These are phyloP conservation scores for Epichloe glyceriae DNA, from an alignment of 2,329 filamentous ascomycete genomes.

Conservation along the genomic window DNA sequence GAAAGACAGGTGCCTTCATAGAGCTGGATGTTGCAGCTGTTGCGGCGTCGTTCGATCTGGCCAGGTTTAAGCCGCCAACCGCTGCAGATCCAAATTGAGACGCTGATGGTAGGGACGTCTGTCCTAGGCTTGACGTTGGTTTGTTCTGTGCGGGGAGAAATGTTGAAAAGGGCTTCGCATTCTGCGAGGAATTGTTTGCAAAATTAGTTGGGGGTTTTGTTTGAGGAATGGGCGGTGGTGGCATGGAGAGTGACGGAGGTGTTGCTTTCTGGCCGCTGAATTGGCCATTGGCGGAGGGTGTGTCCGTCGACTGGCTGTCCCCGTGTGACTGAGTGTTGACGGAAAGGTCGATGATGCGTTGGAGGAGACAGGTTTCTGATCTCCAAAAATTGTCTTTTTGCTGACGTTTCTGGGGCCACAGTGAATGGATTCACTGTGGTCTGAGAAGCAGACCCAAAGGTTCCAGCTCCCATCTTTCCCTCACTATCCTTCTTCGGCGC, in stretches of 20 bases:
- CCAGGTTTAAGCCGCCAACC: not conserved
- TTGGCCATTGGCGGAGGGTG: not conserved
- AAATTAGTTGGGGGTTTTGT: not conserved
- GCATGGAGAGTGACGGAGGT: conserved; percentile 3
- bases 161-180: not conserved
- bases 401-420: conserved; percentile 4
- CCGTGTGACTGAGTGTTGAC: not conserved
- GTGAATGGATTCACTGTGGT: conserved; percentile 12
- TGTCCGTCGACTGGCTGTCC: not conserved
- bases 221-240: conserved; percentile 7
- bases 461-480: not conserved
- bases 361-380: conserved; percentile 1
- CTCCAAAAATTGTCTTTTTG: conserved; percentile 9
- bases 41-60: not conserved
- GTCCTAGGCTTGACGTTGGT: not conserved
- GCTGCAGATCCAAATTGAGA: not conserved
- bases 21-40: not conserved
- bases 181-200: not conserved
- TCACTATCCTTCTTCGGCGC: not conserved
- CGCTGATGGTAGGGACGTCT: not conserved
- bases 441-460: not conserved
- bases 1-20: not conserved
- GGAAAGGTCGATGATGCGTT: not conserved
- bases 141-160: not conserved
- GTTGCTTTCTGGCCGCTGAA: not conserved